A percentile compares a stretch with the other conserved stretches of the same genome.
Conservation (phyloP, 306 rosid species). For the Cucurbita maxima region DNA sequence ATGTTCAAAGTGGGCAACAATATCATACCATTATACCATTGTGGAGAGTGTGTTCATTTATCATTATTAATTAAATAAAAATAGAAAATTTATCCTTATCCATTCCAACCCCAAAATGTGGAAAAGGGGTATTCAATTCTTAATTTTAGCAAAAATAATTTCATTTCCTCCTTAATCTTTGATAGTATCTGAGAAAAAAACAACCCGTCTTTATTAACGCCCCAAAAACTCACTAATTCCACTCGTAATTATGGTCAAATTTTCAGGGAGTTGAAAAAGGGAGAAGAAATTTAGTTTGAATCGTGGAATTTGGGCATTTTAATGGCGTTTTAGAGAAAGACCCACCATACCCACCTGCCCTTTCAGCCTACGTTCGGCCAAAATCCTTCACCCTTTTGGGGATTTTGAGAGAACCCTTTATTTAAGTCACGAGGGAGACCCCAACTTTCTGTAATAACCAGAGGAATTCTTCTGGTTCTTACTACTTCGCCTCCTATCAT, state of each 20-base stretch:
- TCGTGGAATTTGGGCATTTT: neutral
- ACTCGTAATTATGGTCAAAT: neutral
- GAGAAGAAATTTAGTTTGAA: neutral
- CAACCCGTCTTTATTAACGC: neutral
- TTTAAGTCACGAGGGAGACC: neutral
- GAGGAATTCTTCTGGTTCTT: conserved; percentile 18
- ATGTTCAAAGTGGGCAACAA: no score
- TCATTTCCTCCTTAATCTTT: no score
- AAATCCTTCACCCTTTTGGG: neutral
- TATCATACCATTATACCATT: no score
- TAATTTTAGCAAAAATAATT: neutral
- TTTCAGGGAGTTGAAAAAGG: neutral
- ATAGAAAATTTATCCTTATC: neutral
- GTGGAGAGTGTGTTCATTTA: no score
- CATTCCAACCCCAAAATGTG: neutral
- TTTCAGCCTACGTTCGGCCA: neutral
- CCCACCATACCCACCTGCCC: conserved; percentile 3
- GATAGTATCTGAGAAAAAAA: no score
- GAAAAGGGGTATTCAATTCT: neutral
- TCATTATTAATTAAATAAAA: no score
- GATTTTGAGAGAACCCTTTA: neutral
- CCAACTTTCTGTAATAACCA: neutral
- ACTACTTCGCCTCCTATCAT: conserved; percentile 34
- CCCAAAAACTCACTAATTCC: neutral
- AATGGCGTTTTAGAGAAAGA: neutral